A percentile compares a stretch with the other conserved stretches of the same genome.
phyloP scores from a whole-genome alignment of 2,329 filamentous ascomycete species.

The Metarhizium sp. region DNA sequence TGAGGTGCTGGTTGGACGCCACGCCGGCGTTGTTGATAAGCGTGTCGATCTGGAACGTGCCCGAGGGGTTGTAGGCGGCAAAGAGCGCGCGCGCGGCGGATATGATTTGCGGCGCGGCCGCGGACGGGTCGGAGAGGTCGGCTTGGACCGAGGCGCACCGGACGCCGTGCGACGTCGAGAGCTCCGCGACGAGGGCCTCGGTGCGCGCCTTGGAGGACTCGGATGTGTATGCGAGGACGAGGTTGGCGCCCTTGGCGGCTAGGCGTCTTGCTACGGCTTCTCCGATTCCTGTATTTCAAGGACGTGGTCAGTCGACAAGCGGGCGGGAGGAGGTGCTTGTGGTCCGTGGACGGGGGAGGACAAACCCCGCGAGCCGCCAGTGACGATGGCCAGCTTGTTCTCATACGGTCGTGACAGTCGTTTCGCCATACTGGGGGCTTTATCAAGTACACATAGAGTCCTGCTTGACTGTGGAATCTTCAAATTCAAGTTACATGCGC shows the following conservation, averaged over 20 bases:
- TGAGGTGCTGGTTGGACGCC: conserved; percentile 53
- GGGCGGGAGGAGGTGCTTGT: background rate
- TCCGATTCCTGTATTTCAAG: conserved; percentile 32
- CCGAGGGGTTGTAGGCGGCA: conserved; percentile 12
- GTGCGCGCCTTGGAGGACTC: conserved; percentile 40
- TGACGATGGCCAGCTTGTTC: conserved; percentile 23
- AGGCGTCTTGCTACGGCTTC: conserved; percentile 48
- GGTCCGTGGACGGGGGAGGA: background rate
- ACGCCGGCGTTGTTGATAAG: conserved; percentile 81
- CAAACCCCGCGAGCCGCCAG: conserved; percentile 24
- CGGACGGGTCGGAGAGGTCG: conserved; percentile 17
- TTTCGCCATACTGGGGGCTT: too few relatives aligned
- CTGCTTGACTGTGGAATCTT: background rate
- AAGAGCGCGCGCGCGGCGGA: conserved; percentile 19
- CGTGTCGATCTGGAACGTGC: conserved; percentile 54
- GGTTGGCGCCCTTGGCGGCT: conserved; percentile 49
- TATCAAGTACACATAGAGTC: background rate
- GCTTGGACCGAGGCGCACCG: conserved; percentile 18
- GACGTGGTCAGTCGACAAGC: too few relatives aligned
- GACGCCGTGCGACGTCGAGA: conserved; percentile 33
- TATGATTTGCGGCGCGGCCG: conserved; percentile 18
- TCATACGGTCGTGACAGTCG: conserved; percentile 16
- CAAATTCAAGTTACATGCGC: too few relatives aligned
- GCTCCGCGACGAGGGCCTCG: conserved; percentile 34
- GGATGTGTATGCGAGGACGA: conserved; percentile 52